Conservation (phyloP, 108 stramenopile genomes). For the Nannochloropsis granulata region DNA sequence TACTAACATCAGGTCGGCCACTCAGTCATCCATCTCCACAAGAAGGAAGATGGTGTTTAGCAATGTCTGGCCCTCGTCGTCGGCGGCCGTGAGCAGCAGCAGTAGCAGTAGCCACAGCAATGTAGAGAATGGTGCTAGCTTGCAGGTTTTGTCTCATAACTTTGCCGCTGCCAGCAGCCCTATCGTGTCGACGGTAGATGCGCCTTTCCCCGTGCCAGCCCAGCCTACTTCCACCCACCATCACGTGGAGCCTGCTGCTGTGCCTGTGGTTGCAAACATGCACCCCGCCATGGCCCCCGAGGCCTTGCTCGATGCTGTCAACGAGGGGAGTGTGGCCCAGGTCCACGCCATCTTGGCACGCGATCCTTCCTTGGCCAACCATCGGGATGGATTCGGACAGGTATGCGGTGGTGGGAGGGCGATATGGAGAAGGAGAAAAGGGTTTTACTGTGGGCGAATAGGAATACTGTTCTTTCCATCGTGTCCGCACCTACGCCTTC, state of each 20-base stretch:
- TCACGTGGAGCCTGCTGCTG: background rate
- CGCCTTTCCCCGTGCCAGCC: background rate
- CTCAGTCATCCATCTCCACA: background rate
- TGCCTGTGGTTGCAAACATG: background rate
- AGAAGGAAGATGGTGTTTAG: background rate
- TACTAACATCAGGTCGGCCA: too few relatives aligned
- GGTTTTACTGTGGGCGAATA: too few relatives aligned
- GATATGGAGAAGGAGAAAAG: too few relatives aligned
- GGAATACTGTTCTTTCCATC: too few relatives aligned
- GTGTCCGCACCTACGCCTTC: too few relatives aligned
- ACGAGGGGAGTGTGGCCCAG: background rate
- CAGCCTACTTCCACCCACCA: background rate
- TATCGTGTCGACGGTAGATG: background rate
- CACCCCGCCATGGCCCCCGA: background rate
- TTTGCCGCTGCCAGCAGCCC: background rate
- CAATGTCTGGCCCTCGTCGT: background rate
- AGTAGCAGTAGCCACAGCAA: too few relatives aligned
- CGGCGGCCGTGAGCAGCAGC: background rate
- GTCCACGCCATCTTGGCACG: background rate
- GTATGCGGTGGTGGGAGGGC: background rate
- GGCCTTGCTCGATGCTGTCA: background rate
- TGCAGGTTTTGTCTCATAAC: background rate
- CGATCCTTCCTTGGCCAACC: background rate
- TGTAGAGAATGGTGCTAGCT: background rate
- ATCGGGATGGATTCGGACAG: background rate